A percentile compares a stretch with the other conserved stretches of the same genome.
Conservation (phyloP, 805 yeast species). For the Geotrichum ghanense region DNA sequence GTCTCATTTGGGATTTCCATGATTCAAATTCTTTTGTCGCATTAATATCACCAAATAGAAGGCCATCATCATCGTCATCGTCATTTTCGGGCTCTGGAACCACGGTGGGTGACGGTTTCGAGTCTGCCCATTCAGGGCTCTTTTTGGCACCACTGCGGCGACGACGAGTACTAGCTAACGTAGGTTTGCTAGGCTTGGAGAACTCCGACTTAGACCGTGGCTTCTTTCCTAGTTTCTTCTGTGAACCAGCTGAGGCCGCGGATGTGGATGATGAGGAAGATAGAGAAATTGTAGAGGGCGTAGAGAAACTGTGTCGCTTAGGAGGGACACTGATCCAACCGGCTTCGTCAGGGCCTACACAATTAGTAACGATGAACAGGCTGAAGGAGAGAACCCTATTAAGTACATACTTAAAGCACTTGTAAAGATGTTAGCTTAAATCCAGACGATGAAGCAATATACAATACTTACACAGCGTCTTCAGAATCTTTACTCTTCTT, state of each 20-base stretch:
- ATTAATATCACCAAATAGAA: not conserved
- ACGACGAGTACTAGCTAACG: not conserved
- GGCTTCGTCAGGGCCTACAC: not conserved
- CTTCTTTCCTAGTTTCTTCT: not conserved
- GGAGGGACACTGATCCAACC: not conserved
- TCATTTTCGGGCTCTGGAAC: not conserved
- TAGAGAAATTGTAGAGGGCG: not conserved
- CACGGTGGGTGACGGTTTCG: too few species aligned
- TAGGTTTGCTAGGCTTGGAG: not conserved
- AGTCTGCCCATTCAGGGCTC: not conserved
- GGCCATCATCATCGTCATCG: not conserved
- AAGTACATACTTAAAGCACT: not conserved
- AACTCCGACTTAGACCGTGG: not conserved
- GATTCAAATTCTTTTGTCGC: constrained; percentile 1
- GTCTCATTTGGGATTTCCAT: not conserved
- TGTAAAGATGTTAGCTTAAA: not conserved
- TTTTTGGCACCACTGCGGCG: not conserved
- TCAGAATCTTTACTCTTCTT: not conserved
- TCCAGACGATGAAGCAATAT: not conserved
- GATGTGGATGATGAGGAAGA: too few species aligned
- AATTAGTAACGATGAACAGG: not conserved
- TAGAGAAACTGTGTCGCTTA: not conserved
- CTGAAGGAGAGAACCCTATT: not conserved
- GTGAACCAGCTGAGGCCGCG: too few species aligned
- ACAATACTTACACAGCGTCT: too few species aligned